Conservation (phyloP, 805 yeast species). For the Lipomyces japonicus region DNA sequence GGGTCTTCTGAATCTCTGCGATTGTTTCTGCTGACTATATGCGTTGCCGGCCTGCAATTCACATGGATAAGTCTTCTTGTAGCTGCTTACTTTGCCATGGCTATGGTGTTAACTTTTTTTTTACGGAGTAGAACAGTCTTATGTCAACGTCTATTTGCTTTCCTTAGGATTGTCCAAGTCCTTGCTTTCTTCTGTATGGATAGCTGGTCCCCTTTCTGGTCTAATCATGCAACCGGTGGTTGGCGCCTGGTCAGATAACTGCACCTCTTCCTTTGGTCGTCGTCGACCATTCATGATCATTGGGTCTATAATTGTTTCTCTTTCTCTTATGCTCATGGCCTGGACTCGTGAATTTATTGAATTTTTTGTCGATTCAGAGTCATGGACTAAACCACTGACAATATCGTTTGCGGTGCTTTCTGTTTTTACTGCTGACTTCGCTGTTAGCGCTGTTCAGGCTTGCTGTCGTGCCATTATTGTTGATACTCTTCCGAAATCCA, state of each 20-base stretch:
- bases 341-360: slow-evolving; percentile 46
- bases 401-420: slow-evolving; percentile 52
- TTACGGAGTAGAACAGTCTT: slow-evolving; percentile 28
- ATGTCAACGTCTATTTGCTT: slow-evolving; percentile 44
- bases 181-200: slow-evolving; percentile 56
- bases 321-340: slow-evolving; percentile 46
- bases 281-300: slow-evolving; percentile 55
- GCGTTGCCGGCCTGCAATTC: slow-evolving; percentile 58
- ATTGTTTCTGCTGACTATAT: slow-evolving; percentile 46
- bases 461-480: slow-evolving; percentile 62
- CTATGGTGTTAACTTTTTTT: background rate
- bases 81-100: background rate
- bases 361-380: slow-evolving; percentile 39
- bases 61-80: slow-evolving; percentile 51
- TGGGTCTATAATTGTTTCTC: slow-evolving; percentile 50
- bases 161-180: slow-evolving; percentile 58
- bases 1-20: slow-evolving; percentile 35
- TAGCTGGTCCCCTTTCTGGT: slow-evolving; percentile 67
- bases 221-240: slow-evolving; percentile 62
- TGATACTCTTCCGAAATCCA: slow-evolving; percentile 54
- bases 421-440: slow-evolving; percentile 53
- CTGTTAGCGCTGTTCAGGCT: slow-evolving; percentile 55
- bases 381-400: slow-evolving; percentile 12
- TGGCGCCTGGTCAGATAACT: slow-evolving; percentile 56
- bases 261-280: slow-evolving; percentile 47